Conservation (phyloP, 2,329 filamentous ascomycete genomes). For the Hymenoscyphus fructigenus region DNA sequence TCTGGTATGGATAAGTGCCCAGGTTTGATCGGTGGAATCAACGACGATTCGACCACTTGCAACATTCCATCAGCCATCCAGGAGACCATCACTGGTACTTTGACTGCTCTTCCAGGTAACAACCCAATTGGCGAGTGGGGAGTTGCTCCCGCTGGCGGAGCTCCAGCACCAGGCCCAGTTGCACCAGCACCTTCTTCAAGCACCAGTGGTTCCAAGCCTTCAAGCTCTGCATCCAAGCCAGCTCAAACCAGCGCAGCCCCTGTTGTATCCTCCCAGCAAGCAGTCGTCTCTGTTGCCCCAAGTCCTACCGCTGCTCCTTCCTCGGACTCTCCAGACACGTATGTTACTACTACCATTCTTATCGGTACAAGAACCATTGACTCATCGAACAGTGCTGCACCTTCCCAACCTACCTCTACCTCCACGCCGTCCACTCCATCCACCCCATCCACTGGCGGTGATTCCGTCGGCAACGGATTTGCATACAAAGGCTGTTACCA, state of each 20-base stretch:
- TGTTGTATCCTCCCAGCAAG: background rate
- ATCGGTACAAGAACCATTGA: conserved; percentile 1
- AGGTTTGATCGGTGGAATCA: conserved; percentile 53
- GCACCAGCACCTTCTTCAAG: conserved; percentile 14
- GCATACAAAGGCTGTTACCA: conserved; percentile 46
- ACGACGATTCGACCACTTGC: conserved; percentile 48
- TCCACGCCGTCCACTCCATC: conserved; percentile 5
- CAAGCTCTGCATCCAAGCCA: conserved; percentile 13
- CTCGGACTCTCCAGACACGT: conserved; percentile 18
- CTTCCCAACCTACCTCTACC: conserved; percentile 13
- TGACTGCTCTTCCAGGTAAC: conserved; percentile 54
- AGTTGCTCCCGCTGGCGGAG: conserved; percentile 17
- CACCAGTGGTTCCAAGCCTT: conserved; percentile 6
- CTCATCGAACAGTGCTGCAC: conserved; percentile 4
- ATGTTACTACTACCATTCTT: background rate
- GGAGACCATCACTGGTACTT: conserved; percentile 45
- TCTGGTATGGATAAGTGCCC: conserved; percentile 62
- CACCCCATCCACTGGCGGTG: background rate
- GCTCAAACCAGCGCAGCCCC: too few relatives aligned
- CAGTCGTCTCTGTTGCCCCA: background rate
- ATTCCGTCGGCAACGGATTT: conserved; percentile 36
- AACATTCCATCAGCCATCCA: conserved; percentile 48
- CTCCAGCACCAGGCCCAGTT: background rate
- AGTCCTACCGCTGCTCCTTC: conserved; percentile 11
- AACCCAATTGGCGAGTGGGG: conserved; percentile 55